Evolutionary conservation across 768 basidiomycete genomes (phyloP).

Genomic region (Dendrothele bispora): DNA sequence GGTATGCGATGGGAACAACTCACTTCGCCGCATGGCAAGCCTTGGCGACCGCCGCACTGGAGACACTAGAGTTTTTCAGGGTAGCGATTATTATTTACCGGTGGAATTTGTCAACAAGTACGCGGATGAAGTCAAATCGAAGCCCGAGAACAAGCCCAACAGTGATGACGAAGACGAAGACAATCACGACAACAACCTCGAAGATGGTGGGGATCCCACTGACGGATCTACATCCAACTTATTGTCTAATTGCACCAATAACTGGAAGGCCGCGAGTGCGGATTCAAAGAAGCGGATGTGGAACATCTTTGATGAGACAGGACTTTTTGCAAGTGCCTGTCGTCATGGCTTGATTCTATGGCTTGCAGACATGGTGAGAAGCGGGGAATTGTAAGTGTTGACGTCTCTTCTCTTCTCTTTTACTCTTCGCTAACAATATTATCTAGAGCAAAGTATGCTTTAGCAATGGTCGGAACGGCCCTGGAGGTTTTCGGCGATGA

Average conservation of each 20-base stretch:
- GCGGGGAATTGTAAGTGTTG: slow-evolving; percentile 39
- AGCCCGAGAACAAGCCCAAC: slow-evolving; percentile 1
- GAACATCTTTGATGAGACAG: slow-evolving; percentile 35
- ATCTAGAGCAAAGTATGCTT: slow-evolving; percentile 27
- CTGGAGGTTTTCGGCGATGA: slow-evolving; percentile 19
- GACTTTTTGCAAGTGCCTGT: slow-evolving; percentile 36
- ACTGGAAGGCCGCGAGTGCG: slow-evolving; percentile 29
- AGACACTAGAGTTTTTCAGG: slow-evolving; percentile 16
- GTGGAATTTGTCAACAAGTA: slow-evolving; percentile 24
- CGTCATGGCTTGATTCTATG: slow-evolving; percentile 30
- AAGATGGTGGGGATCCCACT: slow-evolving; percentile 4
- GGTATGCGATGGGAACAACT: slow-evolving; percentile 35
- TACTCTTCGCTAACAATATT: neutral
- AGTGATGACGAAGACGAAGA: slow-evolving; percentile 15
- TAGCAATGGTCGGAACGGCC: slow-evolving; percentile 19
- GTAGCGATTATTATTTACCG: slow-evolving; percentile 25
- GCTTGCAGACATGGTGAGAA: slow-evolving; percentile 31
- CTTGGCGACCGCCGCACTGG: slow-evolving; percentile 14
- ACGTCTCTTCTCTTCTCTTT: neutral
- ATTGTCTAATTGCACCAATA: slow-evolving; percentile 19
- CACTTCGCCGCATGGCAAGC: slow-evolving; percentile 25
- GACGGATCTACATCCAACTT: neutral
- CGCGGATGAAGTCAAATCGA: slow-evolving; percentile 26
- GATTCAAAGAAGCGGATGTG: slow-evolving; percentile 31
- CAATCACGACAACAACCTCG: neutral